Base-by-base conservation (phyloP, 2,329 filamentous ascomycete species). In the Sarocladium strictum region DNA sequence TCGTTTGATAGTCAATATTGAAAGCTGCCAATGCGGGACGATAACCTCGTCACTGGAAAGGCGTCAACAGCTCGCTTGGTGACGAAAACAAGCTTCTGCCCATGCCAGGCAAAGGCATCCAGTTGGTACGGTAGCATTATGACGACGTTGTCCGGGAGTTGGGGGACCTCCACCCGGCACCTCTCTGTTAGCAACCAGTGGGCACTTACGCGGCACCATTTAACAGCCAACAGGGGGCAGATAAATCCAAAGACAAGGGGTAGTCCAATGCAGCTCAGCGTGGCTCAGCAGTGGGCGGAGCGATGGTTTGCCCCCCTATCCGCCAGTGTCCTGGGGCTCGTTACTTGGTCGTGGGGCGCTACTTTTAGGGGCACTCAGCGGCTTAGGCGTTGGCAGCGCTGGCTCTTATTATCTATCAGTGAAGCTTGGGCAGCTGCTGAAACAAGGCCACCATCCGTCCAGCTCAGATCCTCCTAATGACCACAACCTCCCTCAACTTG, bases 271-370 rank as follows among this genome's bases (percentile, higher is more conserved):
- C 38, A 43, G 17, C n/a, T 21, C 43, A 37, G 14, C 29, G 49
- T 52, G 49, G 49, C 49, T 52, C 49, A 52, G 49, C 49, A 52
- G 27, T 29, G 29, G 49, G 49, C 49, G 27, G 19, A 35, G 49
- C 49, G 49, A 14, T 50, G 45, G 9, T 23, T 29, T 33, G 38
- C 49, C 49, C 45, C 45, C 32, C 27, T 49, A 49, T 49, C 23
- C 43, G 5, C 9, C 17, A 19, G 3, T 43, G 38, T 43, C 38
- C 23, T 43, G 38, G 38, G 38, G 4, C 38, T 17, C 38, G 9
- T 17, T 32, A 32, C 7, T 6, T 32, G 29, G 29, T 32, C 29
- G 29, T 12, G 7, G n/a, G 38, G 38, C 38, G 38, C 19, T 21
- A 43, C 19, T 3, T 21, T 14, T 6, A 19, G 21, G 38, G 38